phyloP scores from a whole-genome alignment of 805 yeast genomes.

The Starmera quercuum region DNA sequence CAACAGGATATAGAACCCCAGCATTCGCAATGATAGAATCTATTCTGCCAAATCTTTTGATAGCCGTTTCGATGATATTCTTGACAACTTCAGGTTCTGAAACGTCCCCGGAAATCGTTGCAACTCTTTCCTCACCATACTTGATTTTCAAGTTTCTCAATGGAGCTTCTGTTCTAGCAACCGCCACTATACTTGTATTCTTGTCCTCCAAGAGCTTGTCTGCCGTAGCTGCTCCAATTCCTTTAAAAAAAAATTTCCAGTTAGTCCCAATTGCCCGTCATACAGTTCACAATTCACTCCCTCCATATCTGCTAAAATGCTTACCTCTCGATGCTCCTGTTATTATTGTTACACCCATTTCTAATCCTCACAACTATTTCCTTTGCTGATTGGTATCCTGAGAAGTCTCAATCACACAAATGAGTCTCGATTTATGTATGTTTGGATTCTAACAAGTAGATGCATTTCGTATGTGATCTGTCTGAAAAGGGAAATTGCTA shows the following conservation, averaged over 20 bases:
- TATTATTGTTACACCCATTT: conserved; percentile 33
- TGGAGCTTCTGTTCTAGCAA: conserved; percentile 57
- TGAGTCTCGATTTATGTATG: too few species aligned
- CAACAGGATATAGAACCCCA: conserved; percentile 77
- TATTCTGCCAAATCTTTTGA: conserved; percentile 44
- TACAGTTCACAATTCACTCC: too few species aligned
- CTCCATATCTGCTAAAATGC: too few species aligned
- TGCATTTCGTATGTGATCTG: too few species aligned
- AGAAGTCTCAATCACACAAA: too few species aligned
- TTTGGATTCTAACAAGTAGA: too few species aligned
- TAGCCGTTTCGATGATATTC: conserved; percentile 36
- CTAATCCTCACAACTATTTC: too few species aligned
- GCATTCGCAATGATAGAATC: conserved; percentile 73
- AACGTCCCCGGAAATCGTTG: conserved; percentile 54
- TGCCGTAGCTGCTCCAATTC: conserved; percentile 79
- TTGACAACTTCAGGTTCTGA: conserved; percentile 30
- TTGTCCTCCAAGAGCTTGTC: conserved; percentile 33
- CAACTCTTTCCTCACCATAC: conserved; percentile 43
- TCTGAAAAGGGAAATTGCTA: too few species aligned
- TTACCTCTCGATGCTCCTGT: conserved; percentile 60
- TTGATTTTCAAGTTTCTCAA: conserved; percentile 34
- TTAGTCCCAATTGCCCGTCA: too few species aligned
- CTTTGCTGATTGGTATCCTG: too few species aligned
- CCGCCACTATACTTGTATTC: conserved; percentile 47
- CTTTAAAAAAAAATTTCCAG: too few species aligned